Percentiles rank a stretch among this genome's conserved stretches.
Evolutionary conservation across 768 basidiomycete genomes (phyloP).

Genomic region (Termitomyces sp.): DNA sequence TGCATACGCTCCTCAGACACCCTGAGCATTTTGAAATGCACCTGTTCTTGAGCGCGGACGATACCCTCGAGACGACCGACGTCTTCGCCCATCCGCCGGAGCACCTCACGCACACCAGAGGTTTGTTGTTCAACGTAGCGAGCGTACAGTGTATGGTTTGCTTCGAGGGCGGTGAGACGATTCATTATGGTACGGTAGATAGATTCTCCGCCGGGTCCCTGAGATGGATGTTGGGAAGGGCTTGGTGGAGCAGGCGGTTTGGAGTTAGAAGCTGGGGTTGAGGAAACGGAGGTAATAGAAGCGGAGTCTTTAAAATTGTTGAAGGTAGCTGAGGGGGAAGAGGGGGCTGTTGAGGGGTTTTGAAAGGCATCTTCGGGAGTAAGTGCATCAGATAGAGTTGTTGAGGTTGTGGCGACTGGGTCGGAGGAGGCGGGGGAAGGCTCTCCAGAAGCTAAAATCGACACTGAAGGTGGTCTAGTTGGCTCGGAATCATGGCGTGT

Average conservation of each 20-base stretch:
- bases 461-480: background rate
- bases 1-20: constrained; percentile 58
- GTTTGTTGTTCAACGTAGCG: constrained; percentile 91
- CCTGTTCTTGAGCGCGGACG: constrained; percentile 67
- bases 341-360: background rate
- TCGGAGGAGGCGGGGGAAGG: background rate
- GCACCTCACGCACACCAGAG: constrained; percentile 62
- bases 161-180: constrained; percentile 77
- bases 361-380: background rate
- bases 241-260: background rate
- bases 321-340: background rate
- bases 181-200: constrained; percentile 98
- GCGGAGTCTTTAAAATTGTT: background rate
- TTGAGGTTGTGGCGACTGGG: background rate
- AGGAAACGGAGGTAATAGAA: background rate
- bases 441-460: background rate
- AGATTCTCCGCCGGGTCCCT: constrained; percentile 63
- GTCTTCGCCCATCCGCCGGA: constrained; percentile 72
- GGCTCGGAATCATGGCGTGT: background rate
- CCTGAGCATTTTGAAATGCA: constrained; percentile 30
- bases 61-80: constrained; percentile 72
- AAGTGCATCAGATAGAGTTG: background rate
- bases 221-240: constrained; percentile 11
- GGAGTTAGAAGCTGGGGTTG: background rate
- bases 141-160: constrained; percentile 79